Evolutionary conservation across 768 basidiomycete species (phyloP).

Genomic region (Tricholomella constricta): DNA sequence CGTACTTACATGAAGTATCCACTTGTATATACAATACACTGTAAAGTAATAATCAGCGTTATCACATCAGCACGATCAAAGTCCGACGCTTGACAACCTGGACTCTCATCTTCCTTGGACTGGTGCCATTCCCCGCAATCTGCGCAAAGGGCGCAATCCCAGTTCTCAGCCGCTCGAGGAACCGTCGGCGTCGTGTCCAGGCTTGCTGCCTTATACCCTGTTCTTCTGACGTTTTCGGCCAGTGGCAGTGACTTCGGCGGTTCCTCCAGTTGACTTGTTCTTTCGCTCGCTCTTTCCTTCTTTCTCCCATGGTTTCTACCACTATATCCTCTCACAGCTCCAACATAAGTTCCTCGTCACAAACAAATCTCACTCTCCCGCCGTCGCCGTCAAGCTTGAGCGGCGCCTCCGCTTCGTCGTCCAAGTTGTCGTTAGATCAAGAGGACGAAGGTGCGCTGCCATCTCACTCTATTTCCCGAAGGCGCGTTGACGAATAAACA

Average conservation of each 20-base stretch:
- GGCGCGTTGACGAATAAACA: conserved; percentile 30
- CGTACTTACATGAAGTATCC: not conserved
- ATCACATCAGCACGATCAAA: conserved; percentile 15
- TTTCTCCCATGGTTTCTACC: conserved; percentile 36
- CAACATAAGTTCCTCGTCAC: conserved; percentile 32
- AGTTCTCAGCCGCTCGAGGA: conserved; percentile 35
- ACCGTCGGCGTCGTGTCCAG: conserved; percentile 50
- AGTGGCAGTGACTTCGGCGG: conserved; percentile 52
- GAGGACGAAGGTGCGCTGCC: conserved; percentile 63
- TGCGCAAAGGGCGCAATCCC: conserved; percentile 19
- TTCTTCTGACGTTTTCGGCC: conserved; percentile 38
- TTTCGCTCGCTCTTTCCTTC: conserved; percentile 21
- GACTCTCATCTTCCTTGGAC: conserved; percentile 17
- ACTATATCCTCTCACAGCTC: conserved; percentile 36
- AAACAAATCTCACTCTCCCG: conserved; percentile 35
- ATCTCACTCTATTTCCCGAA: conserved; percentile 10
- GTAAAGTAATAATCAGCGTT: conserved; percentile 4
- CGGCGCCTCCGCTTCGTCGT: conserved; percentile 49
- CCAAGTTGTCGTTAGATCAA: conserved; percentile 52
- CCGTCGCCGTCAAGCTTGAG: conserved; percentile 41
- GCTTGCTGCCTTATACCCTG: conserved; percentile 46
- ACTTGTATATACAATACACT: not conserved
- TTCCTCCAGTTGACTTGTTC: conserved; percentile 41
- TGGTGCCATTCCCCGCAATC: conserved; percentile 18
- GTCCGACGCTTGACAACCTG: conserved; percentile 12